Base-by-base conservation (phyloP, 2,329 filamentous ascomycete genomes). In the Neodidymelliopsis sp. region DNA sequence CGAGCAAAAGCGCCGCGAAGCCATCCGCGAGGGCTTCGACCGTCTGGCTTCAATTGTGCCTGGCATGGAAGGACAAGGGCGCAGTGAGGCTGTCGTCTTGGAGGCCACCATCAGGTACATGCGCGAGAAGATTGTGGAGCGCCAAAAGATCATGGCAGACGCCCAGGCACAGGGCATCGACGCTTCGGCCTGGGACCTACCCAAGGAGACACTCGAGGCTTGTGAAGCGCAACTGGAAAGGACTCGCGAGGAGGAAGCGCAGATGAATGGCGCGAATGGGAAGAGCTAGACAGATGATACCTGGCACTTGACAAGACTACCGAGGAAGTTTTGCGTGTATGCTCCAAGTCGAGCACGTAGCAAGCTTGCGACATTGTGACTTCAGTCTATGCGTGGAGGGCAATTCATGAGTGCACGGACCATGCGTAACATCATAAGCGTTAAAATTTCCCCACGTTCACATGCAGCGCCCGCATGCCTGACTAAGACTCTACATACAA, bases 61-160 rank as follows among this genome's bases (percentile, higher is more conserved):
- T 0, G 90, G 89, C 0, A 80, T 95, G 42, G 83, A 90, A 62
- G 91, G 91, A 1, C 88, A 92, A 65, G 91, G 89, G 1, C 85
- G 91, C 34, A 94, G 90, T 56, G 91, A 96, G 71, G 90, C 89
- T 20, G 79, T 91, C 13, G 90, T 96, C n/a, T 79, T 96, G 16
- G 84, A 86, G 55, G 72, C 71, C 18, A 78, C 77, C 1, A 73
- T 80, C 44, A 69, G 73, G 34, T 72, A 70, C 60, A 74, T 79
- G 65, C 62, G 69, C 44, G 67, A 75, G 39, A 65, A 77, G 67
- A 69, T 78, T 22, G 55, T 63, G 9, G 60, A 70, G 57, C 64
- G 71, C 25, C 59, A 71, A 56, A 53, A 57, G 46, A 63, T 69
- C 62, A 74, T 73, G 40, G 68, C 70, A 13, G 60, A 68, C 19